Conservation (phyloP, 345 rosid genomes). For the Hypericum perforatum region DNA sequence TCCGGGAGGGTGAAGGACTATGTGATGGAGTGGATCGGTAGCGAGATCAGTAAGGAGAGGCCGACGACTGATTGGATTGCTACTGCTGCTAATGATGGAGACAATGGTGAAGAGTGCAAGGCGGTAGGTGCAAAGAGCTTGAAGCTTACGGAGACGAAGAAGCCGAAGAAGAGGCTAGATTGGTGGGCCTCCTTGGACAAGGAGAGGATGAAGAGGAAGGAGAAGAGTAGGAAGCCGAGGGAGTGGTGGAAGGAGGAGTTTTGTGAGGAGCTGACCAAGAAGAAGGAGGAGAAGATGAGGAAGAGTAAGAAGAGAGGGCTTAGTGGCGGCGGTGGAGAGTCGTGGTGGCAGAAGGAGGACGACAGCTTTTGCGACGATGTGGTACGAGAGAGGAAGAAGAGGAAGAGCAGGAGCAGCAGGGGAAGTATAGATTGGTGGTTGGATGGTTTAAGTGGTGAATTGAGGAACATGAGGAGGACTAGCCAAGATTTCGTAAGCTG, state of each 20-base stretch:
- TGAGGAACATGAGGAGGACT: constrained; percentile 29
- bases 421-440: constrained; percentile 47
- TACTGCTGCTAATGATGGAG: constrained; percentile 9
- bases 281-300: constrained; percentile 34
- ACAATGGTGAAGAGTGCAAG: constrained; percentile 20
- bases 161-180: constrained; percentile 15
- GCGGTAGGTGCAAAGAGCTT: constrained; percentile 13
- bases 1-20: constrained; percentile 71
- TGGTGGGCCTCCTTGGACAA: constrained; percentile 27
- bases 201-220: constrained; percentile 26
- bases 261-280: constrained; percentile 59
- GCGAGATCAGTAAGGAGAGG: constrained; percentile 61
- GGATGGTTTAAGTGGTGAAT: constrained; percentile 49
- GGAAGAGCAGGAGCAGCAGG: constrained; percentile 30
- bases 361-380: constrained; percentile 11
- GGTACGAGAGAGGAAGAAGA: constrained; percentile 28
- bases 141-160: constrained; percentile 34
- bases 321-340: constrained; percentile 34
- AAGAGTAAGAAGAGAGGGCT: constrained; percentile 23
- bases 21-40: constrained; percentile 79
- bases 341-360: constrained; percentile 57
- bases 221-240: constrained; percentile 52
- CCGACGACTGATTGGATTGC: constrained; percentile 40
- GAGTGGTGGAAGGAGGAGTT: constrained; percentile 91
- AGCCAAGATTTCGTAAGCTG: constrained; percentile 59